A percentile compares a stretch with the other conserved stretches of the same genome.
These are phyloP conservation scores for Calonectria pseudoturangicola DNA, from an alignment of 2,329 filamentous ascomycete species.

Conservation along the genomic window DNA sequence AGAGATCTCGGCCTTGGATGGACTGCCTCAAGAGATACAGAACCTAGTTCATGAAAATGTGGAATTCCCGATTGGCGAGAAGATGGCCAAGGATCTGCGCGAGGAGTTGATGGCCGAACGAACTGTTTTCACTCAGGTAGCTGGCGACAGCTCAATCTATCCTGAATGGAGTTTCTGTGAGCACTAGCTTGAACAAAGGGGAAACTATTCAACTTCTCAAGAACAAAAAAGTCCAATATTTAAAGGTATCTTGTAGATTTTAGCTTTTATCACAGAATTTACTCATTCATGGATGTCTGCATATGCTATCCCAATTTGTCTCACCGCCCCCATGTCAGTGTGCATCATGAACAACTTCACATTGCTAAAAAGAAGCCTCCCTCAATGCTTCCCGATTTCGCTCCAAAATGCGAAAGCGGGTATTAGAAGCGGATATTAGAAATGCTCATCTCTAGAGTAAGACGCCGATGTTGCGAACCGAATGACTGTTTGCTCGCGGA, in stretches of 20 bases:
- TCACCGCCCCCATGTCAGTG: neutral
- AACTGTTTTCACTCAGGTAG: neutral
- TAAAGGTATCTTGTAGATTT: neutral
- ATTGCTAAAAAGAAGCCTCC: neutral
- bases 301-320: neutral
- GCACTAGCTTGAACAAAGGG: neutral
- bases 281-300: neutral
- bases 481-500: neutral
- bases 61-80: slow-evolving; percentile 48
- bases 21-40: slow-evolving; percentile 49
- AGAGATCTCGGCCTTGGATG: neutral
- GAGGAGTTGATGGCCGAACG: slow-evolving; percentile 54
- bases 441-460: neutral
- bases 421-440: neutral
- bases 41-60: slow-evolving; percentile 47
- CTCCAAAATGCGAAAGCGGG: slow-evolving; percentile 7
- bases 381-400: neutral
- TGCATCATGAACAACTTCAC: neutral
- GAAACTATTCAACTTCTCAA: neutral
- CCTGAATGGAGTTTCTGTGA: slow-evolving; percentile 11
- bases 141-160: neutral
- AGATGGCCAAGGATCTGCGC: slow-evolving; percentile 51
- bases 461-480: neutral
- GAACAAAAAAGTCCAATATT: neutral
- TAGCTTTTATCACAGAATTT: neutral